Percentiles rank a stretch among this genome's conserved stretches.
Conservation (phyloP, 495 filamentous ascomycete species). For the Penicillium odoratum region DNA sequence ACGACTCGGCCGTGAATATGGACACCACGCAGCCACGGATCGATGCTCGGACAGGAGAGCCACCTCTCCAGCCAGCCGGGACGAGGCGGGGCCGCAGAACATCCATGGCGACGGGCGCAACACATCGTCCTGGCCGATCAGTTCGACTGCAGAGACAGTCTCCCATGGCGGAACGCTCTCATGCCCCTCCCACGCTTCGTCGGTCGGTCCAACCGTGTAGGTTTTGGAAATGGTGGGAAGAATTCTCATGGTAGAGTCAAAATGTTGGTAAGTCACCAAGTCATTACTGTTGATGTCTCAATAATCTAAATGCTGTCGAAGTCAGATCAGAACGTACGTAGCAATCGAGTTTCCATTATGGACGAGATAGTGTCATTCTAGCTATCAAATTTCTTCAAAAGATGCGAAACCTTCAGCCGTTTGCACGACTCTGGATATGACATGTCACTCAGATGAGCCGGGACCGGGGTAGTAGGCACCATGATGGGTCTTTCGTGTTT, state of each 20-base stretch:
- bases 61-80: neutral
- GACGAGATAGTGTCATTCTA: neutral
- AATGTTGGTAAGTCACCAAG: neutral
- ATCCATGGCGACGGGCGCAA: neutral
- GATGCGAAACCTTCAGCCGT: neutral
- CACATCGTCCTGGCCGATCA: neutral
- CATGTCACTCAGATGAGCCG: neutral
- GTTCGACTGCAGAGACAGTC: neutral
- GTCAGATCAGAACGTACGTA: neutral
- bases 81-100: neutral
- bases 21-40: neutral
- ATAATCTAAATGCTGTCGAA: neutral
- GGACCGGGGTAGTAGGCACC: too few species aligned
- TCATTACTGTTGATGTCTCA: neutral
- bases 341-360: neutral
- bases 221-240: neutral
- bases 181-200: neutral
- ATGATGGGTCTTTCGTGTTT: neutral
- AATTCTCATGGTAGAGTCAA: neutral
- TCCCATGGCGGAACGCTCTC: neutral
- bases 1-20: neutral
- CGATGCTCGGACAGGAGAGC: neutral
- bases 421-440: neutral
- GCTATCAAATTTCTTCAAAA: neutral
- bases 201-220: neutral